Evolutionary conservation across 306 rosid genomes (phyloP), one percentile per base, ranked within the genome.

Genomic region (Vigna radiata): DNA sequence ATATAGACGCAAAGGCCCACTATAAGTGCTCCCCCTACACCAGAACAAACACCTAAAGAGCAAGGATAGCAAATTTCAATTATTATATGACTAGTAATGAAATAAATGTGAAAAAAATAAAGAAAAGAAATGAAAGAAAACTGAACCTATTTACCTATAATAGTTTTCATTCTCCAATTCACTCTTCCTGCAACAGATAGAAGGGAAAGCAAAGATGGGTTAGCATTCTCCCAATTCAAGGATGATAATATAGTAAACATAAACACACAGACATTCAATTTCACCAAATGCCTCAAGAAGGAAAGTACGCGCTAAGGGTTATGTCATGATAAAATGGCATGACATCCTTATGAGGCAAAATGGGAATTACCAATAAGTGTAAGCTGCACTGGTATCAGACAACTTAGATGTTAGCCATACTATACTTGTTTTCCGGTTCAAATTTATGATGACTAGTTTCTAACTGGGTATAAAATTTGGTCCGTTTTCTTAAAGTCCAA

Each of bases 41-140:
- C 61, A 68, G 79, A 23, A 27, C 10, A 33, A 59, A 33, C 13
- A 44, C 54, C 96, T 91, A 70, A 31, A 27, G 11, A 72, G 54
- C 12, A 77, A 62, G 15, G 17, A 16, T 11, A 15, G 71, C 27
- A 25, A 25, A 25, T 25, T 23, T 25, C 3, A 25, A 25, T 25
- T 25, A 25, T 25, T 25, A 25, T 25, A 25, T 25, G 27, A 25
- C 27, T 25, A 25, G 2, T 25, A 25, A 25, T 25, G 3, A 25
- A 25, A 25, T 25, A 25, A 2, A 25, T 25, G 27, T 25, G 27
- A 25, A 25, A 25, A 25, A 25, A 25, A 25, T 25, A 2, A 25
- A 25, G 27, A 25, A 25, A 25, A 25, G 2, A 25, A 25, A 25
- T 23, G 27, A 25, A 25, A 25, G 27, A 25, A 25, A 25, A 25